Conservation (phyloP, 257 asterid genomes). For the Nicotiana tomentosiformis region DNA sequence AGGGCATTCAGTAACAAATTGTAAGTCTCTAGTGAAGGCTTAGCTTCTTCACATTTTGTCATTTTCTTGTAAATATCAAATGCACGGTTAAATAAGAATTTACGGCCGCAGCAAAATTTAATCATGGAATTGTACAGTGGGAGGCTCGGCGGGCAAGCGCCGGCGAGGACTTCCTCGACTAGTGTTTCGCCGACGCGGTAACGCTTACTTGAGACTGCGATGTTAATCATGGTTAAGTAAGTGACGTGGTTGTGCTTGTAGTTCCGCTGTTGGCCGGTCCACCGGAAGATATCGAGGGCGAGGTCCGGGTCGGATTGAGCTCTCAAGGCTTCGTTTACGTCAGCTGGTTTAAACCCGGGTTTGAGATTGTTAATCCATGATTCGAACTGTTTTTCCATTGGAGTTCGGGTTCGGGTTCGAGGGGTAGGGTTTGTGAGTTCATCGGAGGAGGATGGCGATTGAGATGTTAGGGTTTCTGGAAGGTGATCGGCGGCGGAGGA, state of each 20-base stretch:
- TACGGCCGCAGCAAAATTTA: conserved; percentile 73
- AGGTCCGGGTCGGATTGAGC: conserved; percentile 85
- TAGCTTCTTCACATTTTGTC: conserved; percentile 56
- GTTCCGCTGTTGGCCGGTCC: conserved; percentile 87
- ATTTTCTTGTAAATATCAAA: conserved; percentile 83
- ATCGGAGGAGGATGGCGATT: conserved; percentile 16
- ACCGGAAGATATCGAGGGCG: conserved; percentile 91
- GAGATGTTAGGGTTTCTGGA: conserved; percentile 10
- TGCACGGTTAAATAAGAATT: conserved; percentile 65
- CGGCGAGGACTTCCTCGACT: conserved; percentile 78
- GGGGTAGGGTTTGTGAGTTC: conserved; percentile 15
- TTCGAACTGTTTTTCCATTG: conserved; percentile 68
- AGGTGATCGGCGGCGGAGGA: conserved; percentile 9
- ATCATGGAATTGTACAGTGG: conserved; percentile 74
- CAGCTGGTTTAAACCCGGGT: conserved; percentile 80
- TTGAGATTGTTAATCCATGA: conserved; percentile 64
- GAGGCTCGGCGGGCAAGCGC: conserved; percentile 64
- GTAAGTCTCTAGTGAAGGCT: conserved; percentile 75
- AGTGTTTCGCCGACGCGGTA: conserved; percentile 59
- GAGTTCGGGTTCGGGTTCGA: conserved; percentile 48
- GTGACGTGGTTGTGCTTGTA: conserved; percentile 69
- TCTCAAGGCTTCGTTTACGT: conserved; percentile 56
- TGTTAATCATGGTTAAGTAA: conserved; percentile 63
- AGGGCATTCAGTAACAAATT: conserved; percentile 54
- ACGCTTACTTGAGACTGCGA: conserved; percentile 61